Evolutionary conservation across 73 alveolate genomes (phyloP).

Genomic region (Stentor roeselii): DNA sequence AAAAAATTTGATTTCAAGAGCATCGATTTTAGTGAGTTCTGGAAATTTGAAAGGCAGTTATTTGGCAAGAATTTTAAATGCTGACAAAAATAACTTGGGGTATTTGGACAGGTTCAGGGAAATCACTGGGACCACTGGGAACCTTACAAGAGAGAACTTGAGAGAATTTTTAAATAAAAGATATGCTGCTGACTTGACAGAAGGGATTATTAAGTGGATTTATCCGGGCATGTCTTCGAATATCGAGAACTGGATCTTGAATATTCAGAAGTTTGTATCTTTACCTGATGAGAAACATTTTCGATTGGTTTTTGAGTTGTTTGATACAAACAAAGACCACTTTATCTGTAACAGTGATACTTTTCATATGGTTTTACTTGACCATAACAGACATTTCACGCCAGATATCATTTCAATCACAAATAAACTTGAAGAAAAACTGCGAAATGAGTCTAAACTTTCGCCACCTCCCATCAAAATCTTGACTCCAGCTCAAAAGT

Average conservation of each 20-base stretch:
- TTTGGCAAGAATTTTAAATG: not conserved
- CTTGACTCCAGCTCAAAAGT: not conserved
- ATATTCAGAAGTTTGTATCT: not conserved
- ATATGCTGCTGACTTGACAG: not conserved
- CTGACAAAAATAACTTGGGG: not conserved
- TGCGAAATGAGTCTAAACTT: not conserved
- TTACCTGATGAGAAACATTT: not conserved
- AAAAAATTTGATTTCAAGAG: not conserved
- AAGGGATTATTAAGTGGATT: not conserved
- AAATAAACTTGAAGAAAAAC: not conserved
- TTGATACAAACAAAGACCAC: conserved; percentile 1
- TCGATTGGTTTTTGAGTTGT: not conserved
- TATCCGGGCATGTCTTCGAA: not conserved
- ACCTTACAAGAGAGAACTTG: not conserved
- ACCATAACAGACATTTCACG: not conserved
- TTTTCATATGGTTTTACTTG: not conserved
- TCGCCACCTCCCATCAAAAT: not conserved
- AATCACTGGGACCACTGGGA: not conserved
- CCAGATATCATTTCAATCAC: not conserved
- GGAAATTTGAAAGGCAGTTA: not conserved
- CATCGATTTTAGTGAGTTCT: not conserved
- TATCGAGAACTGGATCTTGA: not conserved
- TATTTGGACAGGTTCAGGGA: not conserved
- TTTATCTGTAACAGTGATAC: conserved; percentile 9
- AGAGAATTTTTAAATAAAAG: not conserved